A percentile compares a stretch with the other conserved stretches of the same genome.
Evolutionary conservation across 129 eudicot genomes (phyloP).

Genomic region (Lactuca saligna): DNA sequence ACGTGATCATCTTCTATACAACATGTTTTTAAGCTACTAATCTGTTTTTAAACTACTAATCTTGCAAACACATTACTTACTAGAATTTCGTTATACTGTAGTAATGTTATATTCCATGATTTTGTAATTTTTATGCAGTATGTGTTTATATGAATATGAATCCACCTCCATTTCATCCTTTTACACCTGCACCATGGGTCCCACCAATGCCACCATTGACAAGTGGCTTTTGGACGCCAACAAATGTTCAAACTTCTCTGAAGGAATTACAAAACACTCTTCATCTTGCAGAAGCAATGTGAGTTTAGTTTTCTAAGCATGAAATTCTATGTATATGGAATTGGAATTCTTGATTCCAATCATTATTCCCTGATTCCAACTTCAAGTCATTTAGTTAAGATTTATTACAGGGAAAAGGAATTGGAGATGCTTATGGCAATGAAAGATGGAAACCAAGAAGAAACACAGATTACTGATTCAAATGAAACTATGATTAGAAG

Average conservation of each 20-base stretch:
- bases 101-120: not conserved
- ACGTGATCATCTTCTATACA: no score
- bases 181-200: conserved; percentile 43
- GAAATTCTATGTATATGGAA: no score
- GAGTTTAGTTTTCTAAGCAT: no score
- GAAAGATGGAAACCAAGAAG: conserved; percentile 38
- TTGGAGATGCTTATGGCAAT: conserved; percentile 59
- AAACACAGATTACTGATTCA: conserved; percentile 14
- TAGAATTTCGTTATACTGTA: not conserved
- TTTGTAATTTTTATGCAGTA: conserved; percentile 13
- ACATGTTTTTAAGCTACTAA: no score
- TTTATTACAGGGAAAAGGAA: conserved; percentile 67
- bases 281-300: conserved; percentile 71
- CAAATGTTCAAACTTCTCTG: conserved; percentile 49
- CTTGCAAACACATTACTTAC: not conserved
- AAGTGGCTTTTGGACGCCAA: conserved; percentile 52
- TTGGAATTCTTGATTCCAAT: no score
- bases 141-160: conserved; percentile 30
- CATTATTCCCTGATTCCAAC: conserved; percentile 7
- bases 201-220: conserved; percentile 61
- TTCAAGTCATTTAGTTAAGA: not conserved
- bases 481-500: conserved; percentile 21
- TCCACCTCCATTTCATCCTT: conserved; percentile 39
- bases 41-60: no score
- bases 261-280: conserved; percentile 49